Percentiles rank a stretch among this genome's conserved stretches.
phyloP scores from a whole-genome alignment of 768 basidiomycete genomes.

The Leccinum barrowsii region DNA sequence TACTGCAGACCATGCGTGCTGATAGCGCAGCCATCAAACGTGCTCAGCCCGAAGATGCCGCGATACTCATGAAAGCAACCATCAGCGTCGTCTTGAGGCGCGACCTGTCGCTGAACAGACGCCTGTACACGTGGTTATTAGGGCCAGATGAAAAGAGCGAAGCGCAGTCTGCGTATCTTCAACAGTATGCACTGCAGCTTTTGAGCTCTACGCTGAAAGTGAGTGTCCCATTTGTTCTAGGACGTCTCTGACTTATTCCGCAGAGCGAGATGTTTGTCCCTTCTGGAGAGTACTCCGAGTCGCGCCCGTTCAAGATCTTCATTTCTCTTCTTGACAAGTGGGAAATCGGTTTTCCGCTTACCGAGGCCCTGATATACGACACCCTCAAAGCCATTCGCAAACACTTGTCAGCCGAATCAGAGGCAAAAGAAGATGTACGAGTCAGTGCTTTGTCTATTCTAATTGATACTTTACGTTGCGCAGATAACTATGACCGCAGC shows the following conservation, averaged over 20 bases:
- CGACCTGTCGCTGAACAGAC: constrained; percentile 88
- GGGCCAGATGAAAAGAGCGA: constrained; percentile 78
- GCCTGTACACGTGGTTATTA: constrained; percentile 90
- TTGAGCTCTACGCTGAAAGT: constrained; percentile 70
- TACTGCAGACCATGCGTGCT: constrained; percentile 70
- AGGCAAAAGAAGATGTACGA: constrained; percentile 60
- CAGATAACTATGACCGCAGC: constrained; percentile 80
- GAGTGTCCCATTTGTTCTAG: constrained; percentile 6
- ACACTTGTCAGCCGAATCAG: constrained; percentile 48
- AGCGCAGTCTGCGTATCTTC: constrained; percentile 70
- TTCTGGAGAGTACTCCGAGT: constrained; percentile 69
- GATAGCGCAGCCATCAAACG: constrained; percentile 69
- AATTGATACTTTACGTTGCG: constrained; percentile 1
- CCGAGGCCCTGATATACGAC: constrained; percentile 75
- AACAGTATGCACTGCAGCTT: constrained; percentile 65
- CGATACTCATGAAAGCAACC: constrained; percentile 83
- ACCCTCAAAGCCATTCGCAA: constrained; percentile 69
- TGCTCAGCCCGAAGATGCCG: constrained; percentile 68
- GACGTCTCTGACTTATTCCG: constrained; percentile 11
- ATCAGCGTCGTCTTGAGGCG: constrained; percentile 86
- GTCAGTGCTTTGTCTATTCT: not conserved
- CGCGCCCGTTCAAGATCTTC: constrained; percentile 92
- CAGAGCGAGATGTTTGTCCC: constrained; percentile 77
- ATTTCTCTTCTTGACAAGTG: constrained; percentile 94
- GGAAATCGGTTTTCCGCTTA: constrained; percentile 86